Base-by-base conservation (phyloP, 1,139 yeast genomes). In the Candida neerlandica region DNA sequence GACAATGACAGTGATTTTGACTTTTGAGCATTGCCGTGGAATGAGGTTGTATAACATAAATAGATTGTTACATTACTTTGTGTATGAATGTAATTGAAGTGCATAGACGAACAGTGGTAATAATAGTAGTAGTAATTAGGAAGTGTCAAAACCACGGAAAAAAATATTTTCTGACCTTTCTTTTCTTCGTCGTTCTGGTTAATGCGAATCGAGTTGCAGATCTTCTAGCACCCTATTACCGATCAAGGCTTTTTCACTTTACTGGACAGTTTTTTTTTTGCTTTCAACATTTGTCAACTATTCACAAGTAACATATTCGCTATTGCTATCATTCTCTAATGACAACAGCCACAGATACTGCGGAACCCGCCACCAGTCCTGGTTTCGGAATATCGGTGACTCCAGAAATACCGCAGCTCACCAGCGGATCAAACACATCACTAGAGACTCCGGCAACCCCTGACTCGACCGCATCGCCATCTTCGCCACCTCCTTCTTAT, bases 1-100 rank as follows among this genome's bases (percentile, higher is more conserved):
- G 60, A 60, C 3, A 54, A 60, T 34, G 68, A 65, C 39, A 65
- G 70, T 54, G 73, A 69, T 46, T 65, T 60, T 51, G 73, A 69
- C 39, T 69, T 67, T 49, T 65, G 55, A 50, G 11, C n/a, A n/a
- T n/a, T n/a, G n/a, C n/a, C n/a, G n/a, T n/a, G n/a, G n/a, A n/a
- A n/a, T n/a, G n/a, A n/a, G n/a, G n/a, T n/a, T n/a, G n/a, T n/a
- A n/a, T n/a, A n/a, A n/a, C n/a, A n/a, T n/a, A n/a, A n/a, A 34
- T 34, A 34, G 26, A 37, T 37, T 19, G 19, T n/a, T 19, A 12
- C n/a, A n/a, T 34, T 7, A 5, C 12, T n/a, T n/a, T n/a, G n/a
- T n/a, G n/a, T n/a, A n/a, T n/a, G n/a, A 11, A 11, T 30, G 16
- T 33, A 23, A 23, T 4, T 23, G 7, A 23, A 23, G 7, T 23